Conservation (phyloP, 306 rosid species). For the Dryas drummondii region DNA sequence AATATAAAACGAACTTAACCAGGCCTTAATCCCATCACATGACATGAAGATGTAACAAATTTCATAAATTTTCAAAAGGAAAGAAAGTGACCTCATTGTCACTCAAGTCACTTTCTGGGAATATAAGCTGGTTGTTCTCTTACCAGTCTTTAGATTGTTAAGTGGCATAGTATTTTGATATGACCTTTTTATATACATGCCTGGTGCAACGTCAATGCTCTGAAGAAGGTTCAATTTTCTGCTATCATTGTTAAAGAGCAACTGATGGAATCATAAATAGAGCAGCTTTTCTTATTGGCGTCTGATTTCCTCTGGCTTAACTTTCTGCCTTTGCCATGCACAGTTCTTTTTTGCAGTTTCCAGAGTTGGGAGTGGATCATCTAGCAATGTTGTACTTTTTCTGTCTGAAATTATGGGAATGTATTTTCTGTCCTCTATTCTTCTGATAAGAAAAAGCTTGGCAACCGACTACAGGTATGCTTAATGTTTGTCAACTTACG, state of each 20-base stretch:
- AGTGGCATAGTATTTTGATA: not conserved
- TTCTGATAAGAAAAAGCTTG: slow-evolving; percentile 93
- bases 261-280: not conserved
- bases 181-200: not conserved
- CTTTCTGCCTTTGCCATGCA: slow-evolving; percentile 17
- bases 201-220: slow-evolving; percentile 1
- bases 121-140: slow-evolving; percentile 1
- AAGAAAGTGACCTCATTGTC: not conserved
- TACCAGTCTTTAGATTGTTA: not conserved
- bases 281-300: not conserved
- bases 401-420: slow-evolving; percentile 98
- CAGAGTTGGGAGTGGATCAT: slow-evolving; percentile 98
- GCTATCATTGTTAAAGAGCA: not conserved
- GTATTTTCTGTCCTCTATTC: slow-evolving; percentile 94
- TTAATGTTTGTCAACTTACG: not conserved
- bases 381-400: slow-evolving; percentile 95
- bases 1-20: not conserved
- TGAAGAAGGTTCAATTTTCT: not conserved
- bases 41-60: not conserved
- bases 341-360: slow-evolving; percentile 99
- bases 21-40: not conserved
- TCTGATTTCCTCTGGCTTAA: slow-evolving; percentile 22
- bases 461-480: slow-evolving; percentile 93
- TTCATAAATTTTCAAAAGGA: not conserved
- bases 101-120: not conserved